Conservation (phyloP, 345 rosid species). For the Isatis tinctoria region DNA sequence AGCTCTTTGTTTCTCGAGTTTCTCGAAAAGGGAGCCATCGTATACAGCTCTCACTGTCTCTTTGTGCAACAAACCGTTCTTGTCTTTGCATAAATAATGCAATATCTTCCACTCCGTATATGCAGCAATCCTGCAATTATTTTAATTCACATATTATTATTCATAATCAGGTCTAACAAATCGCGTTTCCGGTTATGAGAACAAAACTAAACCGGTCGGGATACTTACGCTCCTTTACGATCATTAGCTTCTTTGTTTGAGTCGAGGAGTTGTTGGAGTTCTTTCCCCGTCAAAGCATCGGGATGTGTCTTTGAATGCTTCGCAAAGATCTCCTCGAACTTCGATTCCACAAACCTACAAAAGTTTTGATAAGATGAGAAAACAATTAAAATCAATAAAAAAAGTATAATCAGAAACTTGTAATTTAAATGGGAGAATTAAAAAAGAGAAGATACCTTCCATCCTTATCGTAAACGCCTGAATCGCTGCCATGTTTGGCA, state of each 20-base stretch:
- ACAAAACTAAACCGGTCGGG: background rate
- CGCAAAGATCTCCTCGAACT: slow-evolving; percentile 70
- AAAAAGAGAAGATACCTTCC: slow-evolving; percentile 49
- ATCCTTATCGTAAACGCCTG: slow-evolving; percentile 71
- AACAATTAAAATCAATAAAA: background rate
- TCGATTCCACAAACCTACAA: slow-evolving; percentile 57
- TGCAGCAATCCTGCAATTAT: slow-evolving; percentile 44
- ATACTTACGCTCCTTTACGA: slow-evolving; percentile 49
- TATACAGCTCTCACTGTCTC: slow-evolving; percentile 61
- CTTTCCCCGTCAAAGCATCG: slow-evolving; percentile 47
- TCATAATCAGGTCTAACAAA: background rate
- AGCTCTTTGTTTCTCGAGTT: slow-evolving; percentile 48
- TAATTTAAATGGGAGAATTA: background rate
- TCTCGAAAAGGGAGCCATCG: slow-evolving; percentile 76
- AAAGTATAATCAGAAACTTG: background rate
- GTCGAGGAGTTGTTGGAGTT: slow-evolving; percentile 44
- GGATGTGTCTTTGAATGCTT: slow-evolving; percentile 46
- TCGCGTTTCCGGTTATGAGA: background rate
- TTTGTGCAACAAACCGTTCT: slow-evolving; percentile 58
- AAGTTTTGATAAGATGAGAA: background rate
- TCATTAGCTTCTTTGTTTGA: slow-evolving; percentile 57
- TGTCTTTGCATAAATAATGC: slow-evolving; percentile 57
- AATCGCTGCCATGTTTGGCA: slow-evolving; percentile 80
- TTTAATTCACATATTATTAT: background rate
- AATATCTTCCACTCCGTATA: slow-evolving; percentile 74